Conservation (phyloP, 805 yeast genomes). For the Ogataea salicorniae region DNA sequence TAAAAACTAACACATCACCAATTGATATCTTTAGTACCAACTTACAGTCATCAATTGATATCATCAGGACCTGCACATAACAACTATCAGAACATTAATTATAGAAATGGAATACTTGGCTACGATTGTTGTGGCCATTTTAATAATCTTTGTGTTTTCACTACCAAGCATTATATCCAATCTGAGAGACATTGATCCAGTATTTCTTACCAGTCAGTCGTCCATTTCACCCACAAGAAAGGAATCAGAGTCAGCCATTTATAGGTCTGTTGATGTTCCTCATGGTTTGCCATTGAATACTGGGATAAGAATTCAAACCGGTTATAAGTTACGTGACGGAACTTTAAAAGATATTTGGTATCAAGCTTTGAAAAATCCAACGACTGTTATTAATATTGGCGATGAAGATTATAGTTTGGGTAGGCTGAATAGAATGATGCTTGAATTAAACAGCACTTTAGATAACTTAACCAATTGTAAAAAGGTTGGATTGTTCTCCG, state of each 20-base stretch:
- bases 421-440: slow-evolving; percentile 31
- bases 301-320: slow-evolving; percentile 61
- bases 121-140: slow-evolving; percentile 6
- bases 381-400: slow-evolving; percentile 24
- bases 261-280: slow-evolving; percentile 71
- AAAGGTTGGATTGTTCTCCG: slow-evolving; percentile 22
- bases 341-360: slow-evolving; percentile 71
- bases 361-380: slow-evolving; percentile 29
- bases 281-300: slow-evolving; percentile 63
- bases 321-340: slow-evolving; percentile 69
- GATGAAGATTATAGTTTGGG: slow-evolving; percentile 25
- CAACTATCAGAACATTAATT: not conserved
- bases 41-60: not conserved
- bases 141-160: slow-evolving; percentile 12
- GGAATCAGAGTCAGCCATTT: slow-evolving; percentile 66
- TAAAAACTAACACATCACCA: too few species aligned
- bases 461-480: slow-evolving; percentile 23
- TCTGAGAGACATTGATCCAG: slow-evolving; percentile 50
- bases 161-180: slow-evolving; percentile 27
- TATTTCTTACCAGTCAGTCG: slow-evolving; percentile 61
- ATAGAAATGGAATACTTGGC: slow-evolving; percentile 1
- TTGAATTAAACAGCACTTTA: slow-evolving; percentile 17
- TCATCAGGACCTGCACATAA: not conserved
- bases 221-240: slow-evolving; percentile 59
- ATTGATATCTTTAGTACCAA: too few species aligned